Evolutionary conservation across 768 basidiomycete genomes (phyloP).

Genomic region (Gautieria morchelliformis): DNA sequence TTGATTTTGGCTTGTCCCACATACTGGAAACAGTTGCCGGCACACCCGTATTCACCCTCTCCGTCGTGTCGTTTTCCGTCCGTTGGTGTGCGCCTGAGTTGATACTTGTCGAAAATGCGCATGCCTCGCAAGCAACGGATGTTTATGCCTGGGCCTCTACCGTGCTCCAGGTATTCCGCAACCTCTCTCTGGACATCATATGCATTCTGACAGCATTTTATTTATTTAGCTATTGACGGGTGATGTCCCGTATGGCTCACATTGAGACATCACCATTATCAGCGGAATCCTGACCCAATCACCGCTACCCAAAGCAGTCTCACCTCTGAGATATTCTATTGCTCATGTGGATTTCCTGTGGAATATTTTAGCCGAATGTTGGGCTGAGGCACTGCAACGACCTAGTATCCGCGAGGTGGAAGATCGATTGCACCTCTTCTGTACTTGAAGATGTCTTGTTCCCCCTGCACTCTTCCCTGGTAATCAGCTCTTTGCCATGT

Average conservation of each 20-base stretch:
- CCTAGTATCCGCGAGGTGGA: no score
- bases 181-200: background rate
- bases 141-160: conserved; percentile 6
- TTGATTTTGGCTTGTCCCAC: conserved; percentile 10
- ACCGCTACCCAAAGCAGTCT: no score
- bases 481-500: no score
- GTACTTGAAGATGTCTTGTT: no score
- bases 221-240: background rate
- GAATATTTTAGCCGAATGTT: background rate
- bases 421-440: no score
- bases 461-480: no score
- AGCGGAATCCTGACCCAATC: no score
- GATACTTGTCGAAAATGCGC: background rate
- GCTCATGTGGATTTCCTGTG: background rate
- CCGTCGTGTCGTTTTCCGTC: background rate
- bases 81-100: no score
- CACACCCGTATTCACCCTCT: no score
- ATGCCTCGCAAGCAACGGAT: background rate
- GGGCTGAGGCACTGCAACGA: background rate
- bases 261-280: no score
- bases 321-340: background rate
- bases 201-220: background rate
- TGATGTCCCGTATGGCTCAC: background rate
- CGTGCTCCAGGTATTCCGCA: no score
- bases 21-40: no score